Percentiles rank a stretch among this genome's conserved stretches.
These are phyloP conservation scores for Raddia guianensis DNA, from an alignment of 176 grass and related monocot genomes.

Conservation along the genomic window DNA sequence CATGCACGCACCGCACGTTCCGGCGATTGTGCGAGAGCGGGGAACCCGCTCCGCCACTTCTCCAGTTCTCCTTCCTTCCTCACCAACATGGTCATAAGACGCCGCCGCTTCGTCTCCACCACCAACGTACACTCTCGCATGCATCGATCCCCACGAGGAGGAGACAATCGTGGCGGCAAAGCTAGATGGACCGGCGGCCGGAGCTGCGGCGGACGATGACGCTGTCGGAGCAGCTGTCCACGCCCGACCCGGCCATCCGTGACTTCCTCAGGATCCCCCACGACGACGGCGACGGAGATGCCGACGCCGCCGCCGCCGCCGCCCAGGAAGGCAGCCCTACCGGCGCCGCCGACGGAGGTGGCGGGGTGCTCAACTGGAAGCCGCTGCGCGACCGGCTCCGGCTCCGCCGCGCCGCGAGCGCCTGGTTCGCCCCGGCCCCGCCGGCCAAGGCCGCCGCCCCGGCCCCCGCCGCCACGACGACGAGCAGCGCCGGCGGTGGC, in stretches of 20 bases:
- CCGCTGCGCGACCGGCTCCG: conserved; percentile 65
- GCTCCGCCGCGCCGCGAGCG: conserved; percentile 43
- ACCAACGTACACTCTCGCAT: neutral
- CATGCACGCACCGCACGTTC: neutral
- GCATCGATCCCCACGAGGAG: neutral
- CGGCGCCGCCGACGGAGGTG: conserved; percentile 2
- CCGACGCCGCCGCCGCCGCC: conserved; percentile 22
- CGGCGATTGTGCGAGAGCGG: neutral
- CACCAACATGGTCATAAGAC: conserved; percentile 16
- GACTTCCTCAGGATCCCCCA: conserved; percentile 51
- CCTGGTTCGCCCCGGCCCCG: conserved; percentile 7
- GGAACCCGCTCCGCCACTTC: conserved; percentile 32
- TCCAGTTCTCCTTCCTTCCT: neutral
- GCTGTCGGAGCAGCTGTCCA: conserved; percentile 72
- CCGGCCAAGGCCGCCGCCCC: neutral
- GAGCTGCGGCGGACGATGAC: conserved; percentile 60
- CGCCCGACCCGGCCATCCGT: conserved; percentile 44
- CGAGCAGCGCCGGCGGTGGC: too few relatives aligned
- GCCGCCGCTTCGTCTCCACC: conserved; percentile 17
- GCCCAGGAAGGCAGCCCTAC: neutral
- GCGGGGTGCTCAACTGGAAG: conserved; percentile 60
- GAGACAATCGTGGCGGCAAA: neutral
- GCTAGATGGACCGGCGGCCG: conserved; percentile 46
- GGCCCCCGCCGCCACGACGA: neutral
- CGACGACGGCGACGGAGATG: neutral